These are phyloP conservation scores for Posidonia australis DNA, from an alignment of 106 monocot species.

Conservation along the genomic window DNA sequence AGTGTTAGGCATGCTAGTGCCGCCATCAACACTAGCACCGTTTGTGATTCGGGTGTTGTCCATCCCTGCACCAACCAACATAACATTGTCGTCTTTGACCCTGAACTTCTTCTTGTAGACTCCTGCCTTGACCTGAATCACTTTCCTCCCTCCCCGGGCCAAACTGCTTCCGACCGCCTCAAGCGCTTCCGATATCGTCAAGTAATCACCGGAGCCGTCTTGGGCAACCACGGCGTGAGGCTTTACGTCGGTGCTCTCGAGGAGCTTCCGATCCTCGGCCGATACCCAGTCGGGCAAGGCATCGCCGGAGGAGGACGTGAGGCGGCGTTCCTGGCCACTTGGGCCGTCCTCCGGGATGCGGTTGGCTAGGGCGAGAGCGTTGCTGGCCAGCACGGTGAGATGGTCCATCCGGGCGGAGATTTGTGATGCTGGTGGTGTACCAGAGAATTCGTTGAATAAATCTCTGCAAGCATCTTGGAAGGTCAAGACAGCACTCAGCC, in stretches of 20 bases:
- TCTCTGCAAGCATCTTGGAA: constrained; percentile 23
- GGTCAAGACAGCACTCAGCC: constrained; percentile 22
- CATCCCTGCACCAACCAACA: constrained; percentile 21
- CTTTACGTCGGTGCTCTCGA: not conserved
- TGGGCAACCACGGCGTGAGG: constrained; percentile 17
- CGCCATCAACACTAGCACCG: constrained; percentile 13
- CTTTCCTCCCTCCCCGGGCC: constrained; percentile 2
- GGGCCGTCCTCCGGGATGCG: not conserved
- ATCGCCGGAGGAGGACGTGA: not conserved
- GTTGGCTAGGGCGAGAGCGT: constrained; percentile 22
- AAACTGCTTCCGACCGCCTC: not conserved
- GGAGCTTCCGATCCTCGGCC: constrained; percentile 5
- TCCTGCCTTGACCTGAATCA: constrained; percentile 20
- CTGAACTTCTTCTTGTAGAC: constrained; percentile 15
- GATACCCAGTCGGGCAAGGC: constrained; percentile 19
- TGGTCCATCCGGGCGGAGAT: constrained; percentile 9
- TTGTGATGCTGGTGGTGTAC: not conserved
- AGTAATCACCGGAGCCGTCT: constrained; percentile 20
- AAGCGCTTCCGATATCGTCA: constrained; percentile 3
- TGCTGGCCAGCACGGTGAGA: constrained; percentile 16
- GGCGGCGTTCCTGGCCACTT: not conserved
- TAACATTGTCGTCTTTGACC: constrained; percentile 9
- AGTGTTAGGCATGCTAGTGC: constrained; percentile 18
- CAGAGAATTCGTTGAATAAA: not conserved
- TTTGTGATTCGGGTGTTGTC: constrained; percentile 9